Base-by-base conservation (phyloP, 306 rosid genomes). In the Canavalia ensiformis region DNA sequence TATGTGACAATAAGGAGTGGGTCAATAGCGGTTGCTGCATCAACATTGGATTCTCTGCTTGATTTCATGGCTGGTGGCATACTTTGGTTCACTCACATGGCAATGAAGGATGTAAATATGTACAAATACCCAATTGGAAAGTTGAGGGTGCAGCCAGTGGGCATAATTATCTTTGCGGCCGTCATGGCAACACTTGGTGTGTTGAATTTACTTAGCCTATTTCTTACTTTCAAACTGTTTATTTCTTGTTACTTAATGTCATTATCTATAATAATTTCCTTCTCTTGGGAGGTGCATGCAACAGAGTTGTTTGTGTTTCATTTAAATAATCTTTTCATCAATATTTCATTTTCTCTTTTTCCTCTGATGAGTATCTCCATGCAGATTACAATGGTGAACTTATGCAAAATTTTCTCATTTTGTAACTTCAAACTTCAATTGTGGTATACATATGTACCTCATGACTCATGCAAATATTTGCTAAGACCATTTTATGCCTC, bases 41-140 rank as follows among this genome's bases (percentile, higher is more conserved):
- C 97, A 76, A 90, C 94, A 4, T 77, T 92, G 37, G 97, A 92
- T 76, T 92, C 97, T 72, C 81, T 95, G 72, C 92, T 92, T 44
- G 97, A 92, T 81, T 88, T 92, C 50, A 88, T 90, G 95, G 95
- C 99, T 30, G 99, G 97, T 83, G 97, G 97, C 10, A 90, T 95
- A 76, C 99, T 95, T 8, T 93, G 97, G 97, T 95, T 90, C 77
- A 91, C 96, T 34, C 99, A 95, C 88, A 7, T 93, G 70, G 72
- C 97, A 59, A 95, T 95, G 99, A 95, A 88, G 84, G 86, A 50
- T 66, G 74, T 89, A 54, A 95, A 93, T 77, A 89, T 91, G 8
- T 95, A 95, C 67, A 69, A 83, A 65, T 93, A 90, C 58, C 99
- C 99, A 2, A 93, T 95, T 35, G 99, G 99, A 68, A 95, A 95